Evolutionary conservation across 2,329 filamentous ascomycete species (phyloP), one percentile per base, ranked within the genome.

Genomic region (Talaromyces sp.): DNA sequence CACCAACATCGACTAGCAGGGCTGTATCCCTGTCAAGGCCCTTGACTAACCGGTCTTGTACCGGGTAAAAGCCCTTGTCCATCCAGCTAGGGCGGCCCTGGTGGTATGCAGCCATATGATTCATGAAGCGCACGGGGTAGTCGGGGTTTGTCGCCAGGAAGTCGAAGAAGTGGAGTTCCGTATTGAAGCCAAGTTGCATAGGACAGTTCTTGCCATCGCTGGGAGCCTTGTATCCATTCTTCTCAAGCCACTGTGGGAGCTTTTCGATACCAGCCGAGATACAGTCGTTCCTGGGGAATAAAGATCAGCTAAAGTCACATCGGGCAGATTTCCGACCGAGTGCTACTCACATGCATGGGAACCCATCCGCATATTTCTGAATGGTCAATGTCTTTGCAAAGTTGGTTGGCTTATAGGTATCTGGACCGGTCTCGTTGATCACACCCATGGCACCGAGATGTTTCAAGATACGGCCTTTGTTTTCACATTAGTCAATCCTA

Each of bases 361-460:
- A 66, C 13, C 64, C 65, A 55, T 68, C 64, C 14, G 58, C 64
- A 41, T 65, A 69, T 35, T 64, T 64, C 8, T 66, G 60, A 41
- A 69, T 64, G 5, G 67, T 68, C n/a, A 72, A 58, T 1, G 67
- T 63, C 6, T 68, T 64, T 1, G 68, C 69, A 49, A 70, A 65
- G 1, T 55, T 56, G 4, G 69, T 73, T 24, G 56, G 24, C 17
- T 64, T 58, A 58, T 75, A 75, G 1, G 55, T 68, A 10, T 67
- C 65, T 10, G 68, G 62, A 11, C 67, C 65, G 35, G 67, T 73
- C 19, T 63, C 59, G 10, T 64, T 64, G 29, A 77, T 60, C 3
- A 77, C 52, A 52, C 77, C 70, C 71, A 75, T 78, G 2, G 75
- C 72, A 5, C 72, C 70, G 1, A 78, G 69, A 53, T 78, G 75